phyloP scores from a whole-genome alignment of 192 early-diverging fungal genomes.

The Umbelopsis vinacea region DNA sequence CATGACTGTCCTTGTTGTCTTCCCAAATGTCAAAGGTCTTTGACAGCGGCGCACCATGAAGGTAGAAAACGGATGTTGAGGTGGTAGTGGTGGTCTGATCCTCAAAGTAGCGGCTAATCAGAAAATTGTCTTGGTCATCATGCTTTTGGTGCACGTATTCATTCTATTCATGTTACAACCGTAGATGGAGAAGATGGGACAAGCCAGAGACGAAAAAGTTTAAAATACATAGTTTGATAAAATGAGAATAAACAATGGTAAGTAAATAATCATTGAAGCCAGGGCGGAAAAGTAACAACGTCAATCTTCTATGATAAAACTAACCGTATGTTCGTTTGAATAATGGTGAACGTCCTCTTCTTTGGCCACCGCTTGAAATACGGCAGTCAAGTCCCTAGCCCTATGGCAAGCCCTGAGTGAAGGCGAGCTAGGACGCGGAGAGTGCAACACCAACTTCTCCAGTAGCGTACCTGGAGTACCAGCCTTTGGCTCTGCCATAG shows the following conservation, averaged over 20 bases:
- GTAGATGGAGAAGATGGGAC: too few species aligned
- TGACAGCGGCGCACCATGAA: constrained; percentile 9
- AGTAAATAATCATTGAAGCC: too few species aligned
- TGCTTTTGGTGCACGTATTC: not conserved
- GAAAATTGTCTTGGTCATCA: not conserved
- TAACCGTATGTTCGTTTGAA: not conserved
- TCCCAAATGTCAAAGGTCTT: constrained; percentile 23
- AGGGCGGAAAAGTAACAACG: too few species aligned
- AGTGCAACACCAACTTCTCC: constrained; percentile 19
- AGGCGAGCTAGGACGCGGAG: constrained; percentile 16
- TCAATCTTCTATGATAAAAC: not conserved
- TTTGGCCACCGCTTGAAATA: constrained; percentile 4
- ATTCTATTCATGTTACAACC: not conserved
- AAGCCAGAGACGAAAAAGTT: too few species aligned
- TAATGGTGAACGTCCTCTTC: not conserved
- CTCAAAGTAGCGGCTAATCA: not conserved
- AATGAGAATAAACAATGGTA: too few species aligned
- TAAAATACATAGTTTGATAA: too few species aligned
- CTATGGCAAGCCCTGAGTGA: not conserved
- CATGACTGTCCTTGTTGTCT: constrained; percentile 7
- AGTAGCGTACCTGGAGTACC: constrained; percentile 17
- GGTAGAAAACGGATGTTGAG: not conserved
- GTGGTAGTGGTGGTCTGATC: not conserved
- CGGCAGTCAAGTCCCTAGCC: constrained; percentile 11
- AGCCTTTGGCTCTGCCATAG: constrained; percentile 21